Evolutionary conservation across 148 eudicot species (phyloP).

Genomic region (Linanthus parryae): DNA sequence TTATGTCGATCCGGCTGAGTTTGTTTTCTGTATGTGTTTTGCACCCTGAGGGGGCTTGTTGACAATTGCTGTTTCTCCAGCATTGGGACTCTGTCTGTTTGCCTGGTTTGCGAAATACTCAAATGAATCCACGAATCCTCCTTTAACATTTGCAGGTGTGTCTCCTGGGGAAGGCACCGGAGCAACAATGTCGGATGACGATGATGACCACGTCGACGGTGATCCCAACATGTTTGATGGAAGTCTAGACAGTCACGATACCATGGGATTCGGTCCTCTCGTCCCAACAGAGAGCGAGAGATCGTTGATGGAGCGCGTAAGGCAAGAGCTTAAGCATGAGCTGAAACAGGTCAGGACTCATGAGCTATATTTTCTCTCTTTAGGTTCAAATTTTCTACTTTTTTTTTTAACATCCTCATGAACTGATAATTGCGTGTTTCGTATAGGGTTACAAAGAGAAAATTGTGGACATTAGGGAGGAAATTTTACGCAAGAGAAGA

Average conservation of each 20-base stretch:
- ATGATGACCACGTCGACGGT: constrained; percentile 49
- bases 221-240: constrained; percentile 53
- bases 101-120: constrained; percentile 1
- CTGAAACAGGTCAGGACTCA: constrained; percentile 62
- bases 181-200: constrained; percentile 62
- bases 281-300: constrained; percentile 59
- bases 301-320: constrained; percentile 66
- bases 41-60: no score
- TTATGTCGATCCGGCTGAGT: no score
- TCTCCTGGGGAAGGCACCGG: constrained; percentile 66
- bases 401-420: neutral
- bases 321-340: constrained; percentile 65
- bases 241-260: constrained; percentile 43
- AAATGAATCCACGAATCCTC: neutral
- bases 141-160: constrained; percentile 35
- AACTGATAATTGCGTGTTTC: neutral
- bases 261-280: constrained; percentile 61
- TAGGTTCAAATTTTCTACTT: no score
- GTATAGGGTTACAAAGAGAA: constrained; percentile 90
- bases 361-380: no score
- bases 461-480: constrained; percentile 88
- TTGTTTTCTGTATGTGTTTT: no score
- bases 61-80: no score
- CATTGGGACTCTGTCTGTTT: no score
- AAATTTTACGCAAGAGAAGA: constrained; percentile 88